These are phyloP conservation scores for Pisolithus albus DNA, from an alignment of 768 basidiomycete species.

Conservation along the genomic window DNA sequence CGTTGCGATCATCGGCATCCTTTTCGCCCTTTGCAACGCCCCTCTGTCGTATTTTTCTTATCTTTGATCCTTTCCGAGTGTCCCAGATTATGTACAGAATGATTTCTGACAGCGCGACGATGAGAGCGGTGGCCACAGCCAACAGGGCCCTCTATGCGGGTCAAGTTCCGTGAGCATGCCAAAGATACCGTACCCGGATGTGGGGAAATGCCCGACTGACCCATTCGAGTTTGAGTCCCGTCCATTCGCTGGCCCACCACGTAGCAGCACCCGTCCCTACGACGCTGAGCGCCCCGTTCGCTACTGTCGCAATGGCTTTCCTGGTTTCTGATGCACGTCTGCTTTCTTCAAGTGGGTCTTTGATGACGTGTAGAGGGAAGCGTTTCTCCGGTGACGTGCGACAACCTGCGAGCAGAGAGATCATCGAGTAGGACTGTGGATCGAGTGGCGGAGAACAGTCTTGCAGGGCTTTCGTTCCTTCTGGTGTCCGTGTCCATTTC, in stretches of 20 bases:
- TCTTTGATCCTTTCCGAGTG: constrained; percentile 33
- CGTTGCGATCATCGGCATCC: constrained; percentile 7
- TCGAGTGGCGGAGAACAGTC: constrained; percentile 41
- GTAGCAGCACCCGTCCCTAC: constrained; percentile 57
- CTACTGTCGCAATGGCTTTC: constrained; percentile 58
- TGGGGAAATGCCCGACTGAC: constrained; percentile 35
- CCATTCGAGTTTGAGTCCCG: constrained; percentile 69
- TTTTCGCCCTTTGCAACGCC: constrained; percentile 5
- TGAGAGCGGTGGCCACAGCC: constrained; percentile 49
- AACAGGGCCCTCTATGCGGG: constrained; percentile 54
- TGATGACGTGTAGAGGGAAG: constrained; percentile 47
- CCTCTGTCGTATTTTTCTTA: constrained; percentile 3
- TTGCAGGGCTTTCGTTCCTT: constrained; percentile 35
- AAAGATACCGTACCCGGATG: not conserved
- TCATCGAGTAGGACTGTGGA: constrained; percentile 55
- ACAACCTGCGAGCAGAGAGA: constrained; percentile 70
- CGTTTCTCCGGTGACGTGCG: constrained; percentile 72
- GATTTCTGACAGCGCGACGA: constrained; percentile 68
- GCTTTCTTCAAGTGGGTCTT: constrained; percentile 42
- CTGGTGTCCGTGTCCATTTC: constrained; percentile 56
- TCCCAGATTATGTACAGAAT: constrained; percentile 71
- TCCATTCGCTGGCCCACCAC: constrained; percentile 65
- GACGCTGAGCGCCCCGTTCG: constrained; percentile 70
- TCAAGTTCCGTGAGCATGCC: constrained; percentile 2
- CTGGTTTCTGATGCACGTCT: constrained; percentile 46